These are phyloP conservation scores for Scedosporium dehoogii DNA, from an alignment of 2,329 filamentous ascomycete genomes.

Conservation along the genomic window DNA sequence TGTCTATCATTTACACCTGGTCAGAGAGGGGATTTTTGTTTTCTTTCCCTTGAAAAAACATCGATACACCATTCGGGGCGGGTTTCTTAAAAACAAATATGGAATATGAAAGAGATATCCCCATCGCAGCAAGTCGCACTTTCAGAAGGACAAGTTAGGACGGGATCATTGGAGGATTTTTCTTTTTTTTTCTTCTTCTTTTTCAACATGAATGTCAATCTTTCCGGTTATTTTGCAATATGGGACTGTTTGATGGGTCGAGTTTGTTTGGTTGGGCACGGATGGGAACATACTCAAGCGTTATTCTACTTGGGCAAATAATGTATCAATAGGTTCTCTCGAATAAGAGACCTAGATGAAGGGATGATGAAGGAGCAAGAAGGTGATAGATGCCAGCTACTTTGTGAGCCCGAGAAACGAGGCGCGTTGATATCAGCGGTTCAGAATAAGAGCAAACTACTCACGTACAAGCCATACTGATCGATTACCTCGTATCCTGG, in stretches of 20 bases:
- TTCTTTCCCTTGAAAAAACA: conserved; percentile 7
- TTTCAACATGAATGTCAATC: not conserved
- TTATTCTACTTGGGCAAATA: not conserved
- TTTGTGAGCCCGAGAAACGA: too few species aligned
- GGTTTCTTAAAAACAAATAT: conserved; percentile 2
- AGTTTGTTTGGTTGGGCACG: not conserved
- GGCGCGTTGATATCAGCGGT: too few species aligned
- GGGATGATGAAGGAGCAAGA: not conserved
- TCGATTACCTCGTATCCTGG: too few species aligned
- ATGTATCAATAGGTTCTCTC: too few species aligned
- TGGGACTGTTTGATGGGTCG: too few species aligned
- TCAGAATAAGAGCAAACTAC: too few species aligned
- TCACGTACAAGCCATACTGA: too few species aligned
- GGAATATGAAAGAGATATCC: not conserved
- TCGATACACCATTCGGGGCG: not conserved
- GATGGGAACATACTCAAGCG: not conserved
- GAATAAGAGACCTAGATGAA: not conserved
- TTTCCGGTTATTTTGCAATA: not conserved
- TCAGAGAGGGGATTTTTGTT: not conserved
- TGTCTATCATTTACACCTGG: not conserved
- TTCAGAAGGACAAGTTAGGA: not conserved
- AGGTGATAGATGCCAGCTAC: too few species aligned
- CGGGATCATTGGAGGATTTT: not conserved
- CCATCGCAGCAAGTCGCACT: not conserved
- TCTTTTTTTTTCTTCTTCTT: not conserved